A percentile compares a stretch with the other conserved stretches of the same genome.
phyloP scores from a whole-genome alignment of 192 early-diverging fungal species.

The Helicostylum pulchrum region DNA sequence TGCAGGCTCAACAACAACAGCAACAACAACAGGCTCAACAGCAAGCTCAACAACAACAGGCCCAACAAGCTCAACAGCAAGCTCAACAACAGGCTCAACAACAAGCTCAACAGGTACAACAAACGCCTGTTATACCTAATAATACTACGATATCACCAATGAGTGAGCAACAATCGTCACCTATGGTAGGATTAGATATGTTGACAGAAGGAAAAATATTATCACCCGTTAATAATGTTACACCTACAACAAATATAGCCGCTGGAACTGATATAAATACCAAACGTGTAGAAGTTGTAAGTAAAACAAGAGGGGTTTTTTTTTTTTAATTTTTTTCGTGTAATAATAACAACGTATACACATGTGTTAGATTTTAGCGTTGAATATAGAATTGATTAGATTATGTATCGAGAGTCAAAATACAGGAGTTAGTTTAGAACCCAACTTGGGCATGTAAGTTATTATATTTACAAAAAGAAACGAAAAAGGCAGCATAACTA shows the following conservation, averaged over 20 bases:
- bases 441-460: slow-evolving; percentile 29
- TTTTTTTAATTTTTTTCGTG: not conserved
- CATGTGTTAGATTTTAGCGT: slow-evolving; percentile 23
- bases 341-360: not conserved
- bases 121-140: not conserved
- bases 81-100: slow-evolving; percentile 9
- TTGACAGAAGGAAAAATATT: slow-evolving; percentile 1
- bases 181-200: not conserved
- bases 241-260: not conserved
- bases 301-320: not conserved
- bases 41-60: slow-evolving; percentile 10
- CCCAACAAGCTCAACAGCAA: slow-evolving; percentile 1
- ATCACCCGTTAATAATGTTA: slow-evolving; percentile 1
- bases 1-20: slow-evolving; percentile 15
- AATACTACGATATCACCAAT: slow-evolving; percentile 7
- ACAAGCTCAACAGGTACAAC: not conserved
- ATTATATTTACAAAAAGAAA: too few species aligned
- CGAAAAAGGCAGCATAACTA: too few species aligned
- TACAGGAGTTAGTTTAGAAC: slow-evolving; percentile 13
- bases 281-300: slow-evolving; percentile 31
- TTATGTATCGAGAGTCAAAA: slow-evolving; percentile 24
- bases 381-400: slow-evolving; percentile 38
- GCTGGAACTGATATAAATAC: slow-evolving; percentile 15
- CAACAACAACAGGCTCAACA: slow-evolving; percentile 9
- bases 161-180: slow-evolving; percentile 4